Base-by-base conservation (phyloP, 2,329 filamentous ascomycete species). In the Penicillium sp. region DNA sequence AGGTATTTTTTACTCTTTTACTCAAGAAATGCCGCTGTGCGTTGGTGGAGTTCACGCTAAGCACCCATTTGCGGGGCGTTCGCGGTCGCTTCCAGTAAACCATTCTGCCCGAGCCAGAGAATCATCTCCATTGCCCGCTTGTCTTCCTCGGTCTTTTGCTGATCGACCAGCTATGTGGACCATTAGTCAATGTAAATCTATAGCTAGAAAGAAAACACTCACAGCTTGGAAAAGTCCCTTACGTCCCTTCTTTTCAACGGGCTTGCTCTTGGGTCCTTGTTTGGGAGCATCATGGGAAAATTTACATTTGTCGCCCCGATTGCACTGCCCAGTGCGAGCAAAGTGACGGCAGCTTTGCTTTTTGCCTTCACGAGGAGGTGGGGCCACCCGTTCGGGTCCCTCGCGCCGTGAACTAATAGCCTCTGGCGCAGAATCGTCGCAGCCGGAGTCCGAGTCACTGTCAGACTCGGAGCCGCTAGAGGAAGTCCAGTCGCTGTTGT, bases 181-280 rank as follows among this genome's bases (percentile, higher is more conserved):
- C 55, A 63, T 55, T 45, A 48, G 37, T 22, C 45, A 29, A 41
- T 24, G 14, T 33, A 59, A 44, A 47, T 11, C 21, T 37, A 44
- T 49, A 52, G 7, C 41, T 33, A 50, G 56, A 37, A 48, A 19
- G 14, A n/a, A 21, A 50, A 35, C 39, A 71, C 75, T 67, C 60
- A 79, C 77, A 56, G 75, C 70, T 59, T 80, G 75, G 52, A 75
- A 74, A 50, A 81, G 67, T 29, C 77, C 74, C 63, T 79, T 77
- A 56, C 75, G 66, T 58, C 60, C 68, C 56, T 67, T 68, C 56
- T 66, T 66, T 59, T 68, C 68, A 24, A 48, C 33, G 51, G 39
- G 45, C 29, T 59, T 54, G 60, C 55, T 57, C 51, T 63, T 54
- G 10, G 31, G 9, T 22, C 27, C 33, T 16, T 64, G 63, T 50